Percentiles rank a stretch among this genome's conserved stretches.
Evolutionary conservation across 768 basidiomycete genomes (phyloP).

Genomic region (Rossbeevera mucosa): DNA sequence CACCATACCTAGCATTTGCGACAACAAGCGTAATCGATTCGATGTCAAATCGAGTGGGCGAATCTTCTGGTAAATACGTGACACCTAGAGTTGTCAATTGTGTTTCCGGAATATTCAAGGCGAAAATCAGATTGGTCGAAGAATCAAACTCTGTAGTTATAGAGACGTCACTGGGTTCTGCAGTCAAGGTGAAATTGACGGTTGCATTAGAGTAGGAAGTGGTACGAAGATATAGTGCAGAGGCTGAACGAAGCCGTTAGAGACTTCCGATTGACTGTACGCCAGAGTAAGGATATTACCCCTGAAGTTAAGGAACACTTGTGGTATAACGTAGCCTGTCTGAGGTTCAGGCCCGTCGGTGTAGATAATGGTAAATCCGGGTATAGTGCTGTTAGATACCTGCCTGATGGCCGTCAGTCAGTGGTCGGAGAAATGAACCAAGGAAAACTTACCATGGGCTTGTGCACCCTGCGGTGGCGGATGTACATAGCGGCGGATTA

Average conservation of each 20-base stretch:
- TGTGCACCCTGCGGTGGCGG: conserved; percentile 11
- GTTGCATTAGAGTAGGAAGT: conserved; percentile 46
- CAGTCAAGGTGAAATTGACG: conserved; percentile 47
- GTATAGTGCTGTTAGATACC: conserved; percentile 10
- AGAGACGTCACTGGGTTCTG: conserved; percentile 32
- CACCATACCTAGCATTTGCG: conserved; percentile 32
- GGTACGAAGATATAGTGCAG: conserved; percentile 40
- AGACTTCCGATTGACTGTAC: background rate
- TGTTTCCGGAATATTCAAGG: conserved; percentile 38
- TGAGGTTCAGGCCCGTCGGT: conserved; percentile 43
- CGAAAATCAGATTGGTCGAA: conserved; percentile 34
- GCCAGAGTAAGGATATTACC: conserved; percentile 31
- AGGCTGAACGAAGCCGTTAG: conserved; percentile 32
- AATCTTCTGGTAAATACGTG: conserved; percentile 32
- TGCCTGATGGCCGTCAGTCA: conserved; percentile 18
- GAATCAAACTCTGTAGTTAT: conserved; percentile 39
- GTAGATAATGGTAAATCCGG: conserved; percentile 21
- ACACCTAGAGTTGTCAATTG: conserved; percentile 41
- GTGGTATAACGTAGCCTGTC: conserved; percentile 45
- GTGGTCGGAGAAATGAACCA: background rate
- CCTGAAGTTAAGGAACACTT: conserved; percentile 53
- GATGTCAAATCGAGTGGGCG: conserved; percentile 35
- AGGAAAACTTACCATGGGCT: conserved; percentile 24
- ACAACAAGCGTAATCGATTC: conserved; percentile 37
- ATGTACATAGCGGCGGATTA: conserved; percentile 23